Evolutionary conservation across 208 protist species (phyloP).

Genomic region (Crithidia bombi): DNA sequence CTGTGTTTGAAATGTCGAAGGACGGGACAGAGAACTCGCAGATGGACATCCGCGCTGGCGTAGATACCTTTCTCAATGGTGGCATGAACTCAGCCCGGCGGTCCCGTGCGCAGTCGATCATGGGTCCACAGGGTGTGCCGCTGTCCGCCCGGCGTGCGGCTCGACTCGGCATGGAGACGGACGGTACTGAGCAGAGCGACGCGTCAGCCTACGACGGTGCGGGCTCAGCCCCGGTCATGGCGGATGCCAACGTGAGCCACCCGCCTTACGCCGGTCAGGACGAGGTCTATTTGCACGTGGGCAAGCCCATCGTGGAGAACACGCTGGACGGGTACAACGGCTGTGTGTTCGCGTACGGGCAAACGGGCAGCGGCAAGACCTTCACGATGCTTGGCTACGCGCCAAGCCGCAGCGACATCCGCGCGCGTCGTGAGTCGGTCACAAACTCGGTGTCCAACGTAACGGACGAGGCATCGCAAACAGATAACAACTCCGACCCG

Average conservation of each 20-base stretch:
- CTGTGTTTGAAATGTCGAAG: slow-evolving; percentile 47
- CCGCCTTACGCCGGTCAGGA: slow-evolving; percentile 76
- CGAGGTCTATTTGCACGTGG: slow-evolving; percentile 77
- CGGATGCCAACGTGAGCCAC: slow-evolving; percentile 53
- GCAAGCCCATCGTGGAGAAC: slow-evolving; percentile 75
- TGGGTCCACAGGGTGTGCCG: slow-evolving; percentile 2
- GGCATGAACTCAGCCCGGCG: slow-evolving; percentile 40
- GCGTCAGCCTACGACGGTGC: slow-evolving; percentile 20
- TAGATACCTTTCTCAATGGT: slow-evolving; percentile 9
- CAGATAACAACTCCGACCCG: slow-evolving; percentile 15
- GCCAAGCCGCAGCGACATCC: slow-evolving; percentile 41
- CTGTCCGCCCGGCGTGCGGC: slow-evolving; percentile 23
- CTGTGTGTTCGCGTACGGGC: slow-evolving; percentile 91
- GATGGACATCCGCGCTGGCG: slow-evolving; percentile 7
- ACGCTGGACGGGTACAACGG: slow-evolving; percentile 87
- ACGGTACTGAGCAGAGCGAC: background rate
- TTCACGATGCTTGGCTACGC: slow-evolving; percentile 93
- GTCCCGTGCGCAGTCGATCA: slow-evolving; percentile 36
- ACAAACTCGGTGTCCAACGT: no score
- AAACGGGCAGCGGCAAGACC: slow-evolving; percentile 93
- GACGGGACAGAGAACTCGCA: slow-evolving; percentile 9
- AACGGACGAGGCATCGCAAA: background rate
- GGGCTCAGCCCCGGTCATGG: slow-evolving; percentile 61
- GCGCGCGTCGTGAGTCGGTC: slow-evolving; percentile 11
- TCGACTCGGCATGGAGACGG: background rate